Base-by-base conservation (phyloP, 1,284 basidiomycete genomes). In the Trametes hirsuta region DNA sequence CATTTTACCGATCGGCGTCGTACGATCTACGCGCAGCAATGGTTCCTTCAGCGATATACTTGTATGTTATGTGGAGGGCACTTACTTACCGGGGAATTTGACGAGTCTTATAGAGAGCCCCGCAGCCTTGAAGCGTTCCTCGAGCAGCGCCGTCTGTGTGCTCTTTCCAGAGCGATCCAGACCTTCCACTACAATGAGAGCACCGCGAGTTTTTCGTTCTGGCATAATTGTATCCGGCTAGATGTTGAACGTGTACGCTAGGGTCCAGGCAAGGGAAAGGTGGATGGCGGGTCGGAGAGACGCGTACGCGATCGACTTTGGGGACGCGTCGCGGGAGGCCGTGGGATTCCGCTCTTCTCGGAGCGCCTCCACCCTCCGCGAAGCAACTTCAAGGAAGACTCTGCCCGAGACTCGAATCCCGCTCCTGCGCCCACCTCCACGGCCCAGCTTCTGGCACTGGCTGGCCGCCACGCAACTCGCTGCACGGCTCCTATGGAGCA, bases 161-260 rank as follows among this genome's bases (percentile, higher is more conserved):
- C 89, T 92, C 74, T 97, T 97, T 11, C 95, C 95, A 0, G 93
- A 94, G 61, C 92, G 82, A 73, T 97, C 95, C n/a, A 97, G 85
- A 2, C 95, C 95, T 75, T 98, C 95, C 55, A 97, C 82, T 37
- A 95, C 95, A 70, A 97, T 91, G 76, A 98, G 95, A 6, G 88
- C 82, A 1, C 93, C 94, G 15, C 92, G 83, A 64, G 70, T 72
- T 1, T 91, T 93, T 14, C 91, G 83, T 68, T 72, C 72, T 21
- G 66, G 36, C 72, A 73, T 73, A 4, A 30, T 8, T 30, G 4
- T 30, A 5, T 30, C 30, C 4, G 30, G 30, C 8, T 8, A 30
- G 30, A 30, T 8, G 15, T 22, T 46, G 21, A n/a, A 15, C 6
- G 8, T 8, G n/a, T 36, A 24, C 10, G 30, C 5, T 18, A 44